Percentiles rank a stretch among this genome's conserved stretches.
Evolutionary conservation across 1,284 basidiomycete genomes (phyloP).

Genomic region (Schizophyllum amplum): DNA sequence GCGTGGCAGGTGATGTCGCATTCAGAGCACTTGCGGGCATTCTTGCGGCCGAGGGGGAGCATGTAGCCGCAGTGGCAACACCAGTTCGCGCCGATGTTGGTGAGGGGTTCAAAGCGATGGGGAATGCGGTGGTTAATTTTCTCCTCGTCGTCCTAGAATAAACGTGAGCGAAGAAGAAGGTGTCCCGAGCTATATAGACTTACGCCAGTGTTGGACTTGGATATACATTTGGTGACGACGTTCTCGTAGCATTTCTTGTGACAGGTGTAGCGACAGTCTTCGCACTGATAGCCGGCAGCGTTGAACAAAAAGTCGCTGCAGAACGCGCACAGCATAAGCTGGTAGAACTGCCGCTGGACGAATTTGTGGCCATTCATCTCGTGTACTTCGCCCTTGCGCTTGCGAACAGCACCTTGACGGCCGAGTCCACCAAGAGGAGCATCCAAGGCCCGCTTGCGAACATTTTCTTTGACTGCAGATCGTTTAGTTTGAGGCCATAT

Average conservation of each 20-base stretch:
- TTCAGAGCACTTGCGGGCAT: slow-evolving; percentile 91
- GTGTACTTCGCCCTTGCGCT: slow-evolving; percentile 96
- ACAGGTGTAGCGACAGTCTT: slow-evolving; percentile 98
- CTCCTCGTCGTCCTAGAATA: slow-evolving; percentile 85
- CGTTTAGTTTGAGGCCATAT: slow-evolving; percentile 8
- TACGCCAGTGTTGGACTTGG: slow-evolving; percentile 91
- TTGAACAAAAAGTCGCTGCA: slow-evolving; percentile 98
- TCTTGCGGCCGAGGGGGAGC: slow-evolving; percentile 94
- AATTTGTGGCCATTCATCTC: slow-evolving; percentile 99
- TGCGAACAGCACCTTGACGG: slow-evolving; percentile 95
- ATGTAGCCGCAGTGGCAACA: slow-evolving; percentile 99
- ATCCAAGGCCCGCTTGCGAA: slow-evolving; percentile 90
- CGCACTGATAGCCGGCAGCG: slow-evolving; percentile 96
- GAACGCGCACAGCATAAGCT: slow-evolving; percentile 96
- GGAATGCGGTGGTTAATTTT: slow-evolving; percentile 99
- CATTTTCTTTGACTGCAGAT: slow-evolving; percentile 85
- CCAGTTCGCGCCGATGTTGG: slow-evolving; percentile 98
- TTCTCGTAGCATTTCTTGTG: slow-evolving; percentile 99
- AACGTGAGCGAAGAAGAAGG: slow-evolving; percentile 3
- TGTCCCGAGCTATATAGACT: slow-evolving; percentile 24
- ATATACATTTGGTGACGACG: slow-evolving; percentile 99
- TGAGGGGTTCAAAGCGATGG: slow-evolving; percentile 95
- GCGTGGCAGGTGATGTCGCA: slow-evolving; percentile 97
- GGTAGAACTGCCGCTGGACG: slow-evolving; percentile 95
- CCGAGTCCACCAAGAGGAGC: slow-evolving; percentile 80